These are phyloP conservation scores for Umbellularia californica DNA, from an alignment of 164 flowering plant species.

Conservation along the genomic window DNA sequence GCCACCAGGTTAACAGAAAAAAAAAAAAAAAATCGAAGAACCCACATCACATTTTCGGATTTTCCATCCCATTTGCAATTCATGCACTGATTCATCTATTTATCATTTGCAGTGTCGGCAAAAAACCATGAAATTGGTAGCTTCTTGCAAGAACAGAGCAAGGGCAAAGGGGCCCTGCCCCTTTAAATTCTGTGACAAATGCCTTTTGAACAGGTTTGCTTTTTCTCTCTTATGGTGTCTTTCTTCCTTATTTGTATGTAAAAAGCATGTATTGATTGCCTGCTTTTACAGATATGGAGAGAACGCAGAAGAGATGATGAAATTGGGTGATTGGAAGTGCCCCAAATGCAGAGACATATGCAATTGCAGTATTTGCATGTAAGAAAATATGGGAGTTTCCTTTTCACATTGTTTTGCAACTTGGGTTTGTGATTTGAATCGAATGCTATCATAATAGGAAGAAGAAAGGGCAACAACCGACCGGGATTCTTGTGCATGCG, in stretches of 20 bases:
- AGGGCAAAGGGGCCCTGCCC: slow-evolving; percentile 42
- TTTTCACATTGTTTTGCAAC: neutral
- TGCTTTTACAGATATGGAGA: slow-evolving; percentile 65
- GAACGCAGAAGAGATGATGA: slow-evolving; percentile 56
- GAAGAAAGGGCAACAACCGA: slow-evolving; percentile 67
- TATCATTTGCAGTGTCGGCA: slow-evolving; percentile 67
- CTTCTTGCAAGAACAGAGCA: slow-evolving; percentile 44
- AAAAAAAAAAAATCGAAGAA: neutral
- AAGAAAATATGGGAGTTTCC: neutral
- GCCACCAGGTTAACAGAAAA: slow-evolving; percentile 68
- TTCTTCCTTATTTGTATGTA: neutral
- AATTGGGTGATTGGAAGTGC: slow-evolving; percentile 56
- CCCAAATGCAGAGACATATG: slow-evolving; percentile 88
- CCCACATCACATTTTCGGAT: neutral
- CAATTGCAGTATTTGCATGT: slow-evolving; percentile 93
- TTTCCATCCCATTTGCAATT: neutral
- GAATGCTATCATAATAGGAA: slow-evolving; percentile 46
- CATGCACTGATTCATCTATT: neutral
- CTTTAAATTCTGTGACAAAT: slow-evolving; percentile 58
- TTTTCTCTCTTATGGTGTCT: neutral
- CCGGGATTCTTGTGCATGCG: slow-evolving; percentile 56
- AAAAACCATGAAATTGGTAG: slow-evolving; percentile 56
- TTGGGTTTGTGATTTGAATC: neutral
- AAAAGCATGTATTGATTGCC: neutral
- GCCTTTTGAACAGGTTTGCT: slow-evolving; percentile 72